phyloP scores from a whole-genome alignment of 352 stramenopile species.

The Peronosclerospora sorghi region DNA sequence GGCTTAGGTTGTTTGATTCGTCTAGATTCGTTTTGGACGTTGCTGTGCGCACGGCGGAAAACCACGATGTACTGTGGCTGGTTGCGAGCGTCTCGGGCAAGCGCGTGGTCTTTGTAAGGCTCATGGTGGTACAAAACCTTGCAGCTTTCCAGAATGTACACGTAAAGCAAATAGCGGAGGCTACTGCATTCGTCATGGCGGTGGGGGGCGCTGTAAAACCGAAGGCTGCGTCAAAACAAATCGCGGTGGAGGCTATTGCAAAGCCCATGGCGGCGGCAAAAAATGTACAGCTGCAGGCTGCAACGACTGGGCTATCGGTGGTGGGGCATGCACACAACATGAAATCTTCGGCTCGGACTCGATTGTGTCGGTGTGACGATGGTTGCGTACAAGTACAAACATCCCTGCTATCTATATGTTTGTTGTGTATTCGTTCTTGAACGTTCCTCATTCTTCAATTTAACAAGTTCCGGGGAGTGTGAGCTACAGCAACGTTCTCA shows the following conservation, averaged over 20 bases:
- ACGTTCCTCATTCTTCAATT: too few relatives aligned
- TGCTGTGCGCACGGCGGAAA: constrained; percentile 75
- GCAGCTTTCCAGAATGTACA: constrained; percentile 42
- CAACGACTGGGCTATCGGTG: constrained; percentile 63
- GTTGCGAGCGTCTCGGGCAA: constrained; percentile 58
- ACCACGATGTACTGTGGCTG: constrained; percentile 45
- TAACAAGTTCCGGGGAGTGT: too few relatives aligned
- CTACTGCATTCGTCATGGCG: constrained; percentile 72
- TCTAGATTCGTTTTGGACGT: constrained; percentile 50
- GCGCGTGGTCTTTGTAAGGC: constrained; percentile 63
- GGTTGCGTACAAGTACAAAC: constrained; percentile 1
- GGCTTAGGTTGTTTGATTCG: not conserved
- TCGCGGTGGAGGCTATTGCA: constrained; percentile 66
- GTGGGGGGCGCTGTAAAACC: constrained; percentile 53
- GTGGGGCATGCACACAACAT: constrained; percentile 55
- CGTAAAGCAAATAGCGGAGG: constrained; percentile 70
- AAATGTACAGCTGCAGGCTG: constrained; percentile 51
- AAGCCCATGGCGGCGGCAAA: constrained; percentile 68
- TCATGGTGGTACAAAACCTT: constrained; percentile 64
- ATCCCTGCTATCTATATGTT: constrained; percentile 13
- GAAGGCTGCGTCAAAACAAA: constrained; percentile 67
- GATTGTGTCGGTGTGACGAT: constrained; percentile 40
- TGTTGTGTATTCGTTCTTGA: constrained; percentile 17
- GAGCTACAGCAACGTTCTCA: too few relatives aligned
- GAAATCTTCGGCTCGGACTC: constrained; percentile 33